Evolutionary conservation across 768 basidiomycete genomes (phyloP).

Genomic region (Termitomyces sp.): DNA sequence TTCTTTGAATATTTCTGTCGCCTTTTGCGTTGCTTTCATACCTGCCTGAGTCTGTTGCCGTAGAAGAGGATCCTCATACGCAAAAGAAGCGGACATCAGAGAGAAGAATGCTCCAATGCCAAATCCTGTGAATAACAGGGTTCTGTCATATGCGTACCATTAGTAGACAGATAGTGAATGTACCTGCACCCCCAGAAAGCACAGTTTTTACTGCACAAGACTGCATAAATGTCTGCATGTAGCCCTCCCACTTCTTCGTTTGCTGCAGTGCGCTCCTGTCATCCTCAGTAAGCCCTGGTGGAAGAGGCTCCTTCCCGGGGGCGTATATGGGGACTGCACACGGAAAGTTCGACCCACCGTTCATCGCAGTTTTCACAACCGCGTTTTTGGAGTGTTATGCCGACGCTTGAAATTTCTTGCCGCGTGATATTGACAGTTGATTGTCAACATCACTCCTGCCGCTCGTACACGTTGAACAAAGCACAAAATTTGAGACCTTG

Average conservation of each 20-base stretch:
- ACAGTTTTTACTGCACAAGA: slow-evolving; percentile 81
- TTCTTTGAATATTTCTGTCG: slow-evolving; percentile 80
- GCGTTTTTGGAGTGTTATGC: neutral
- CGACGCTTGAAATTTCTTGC: slow-evolving; percentile 9
- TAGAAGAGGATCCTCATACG: slow-evolving; percentile 88
- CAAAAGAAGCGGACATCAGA: slow-evolving; percentile 92
- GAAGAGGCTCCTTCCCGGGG: slow-evolving; percentile 83
- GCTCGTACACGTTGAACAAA: neutral
- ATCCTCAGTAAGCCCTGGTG: slow-evolving; percentile 76
- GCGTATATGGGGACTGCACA: slow-evolving; percentile 71
- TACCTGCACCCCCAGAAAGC: slow-evolving; percentile 80
- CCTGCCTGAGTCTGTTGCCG: slow-evolving; percentile 54
- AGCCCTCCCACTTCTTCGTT: slow-evolving; percentile 72
- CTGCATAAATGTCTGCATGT: slow-evolving; percentile 70
- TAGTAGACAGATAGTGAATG: slow-evolving; percentile 19
- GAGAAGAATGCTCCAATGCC: slow-evolving; percentile 94
- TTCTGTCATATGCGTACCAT: neutral
- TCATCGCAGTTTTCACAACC: slow-evolving; percentile 10
- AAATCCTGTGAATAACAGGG: slow-evolving; percentile 54
- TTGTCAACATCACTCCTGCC: neutral
- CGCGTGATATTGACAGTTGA: slow-evolving; percentile 4
- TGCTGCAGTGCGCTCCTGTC: slow-evolving; percentile 64
- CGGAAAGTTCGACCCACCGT: slow-evolving; percentile 20
- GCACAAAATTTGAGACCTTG: neutral
- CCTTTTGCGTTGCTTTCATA: slow-evolving; percentile 68